Evolutionary conservation across 768 basidiomycete species (phyloP), one percentile per base, ranked within the genome.

Genomic region (Calocybe gangraenosa): DNA sequence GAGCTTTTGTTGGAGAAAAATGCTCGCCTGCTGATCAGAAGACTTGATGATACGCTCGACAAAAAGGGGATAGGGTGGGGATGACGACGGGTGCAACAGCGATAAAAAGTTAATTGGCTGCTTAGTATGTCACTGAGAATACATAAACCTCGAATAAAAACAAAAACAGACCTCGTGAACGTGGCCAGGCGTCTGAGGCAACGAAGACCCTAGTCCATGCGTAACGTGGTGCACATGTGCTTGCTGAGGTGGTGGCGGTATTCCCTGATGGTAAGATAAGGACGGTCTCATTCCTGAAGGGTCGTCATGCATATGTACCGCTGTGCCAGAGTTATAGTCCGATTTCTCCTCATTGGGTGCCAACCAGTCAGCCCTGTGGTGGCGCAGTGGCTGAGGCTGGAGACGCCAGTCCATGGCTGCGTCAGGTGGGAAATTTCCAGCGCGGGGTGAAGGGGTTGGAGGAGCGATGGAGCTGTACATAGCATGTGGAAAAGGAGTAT

Each of bases 51-150:
- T 92, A 19, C 90, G 83, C 14, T 80, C 70, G 10, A 92, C 88
- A 54, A 92, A 90, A 44, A 87, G 69, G 42, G 79, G 78, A 57
- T 92, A 92, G 1, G 88, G 88, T 11, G 90, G 90, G 21, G 84
- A 81, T 0, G 89, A 87, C 0, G 88, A 87, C 0, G 90, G 90
- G 55, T 91, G 88, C 40, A 92, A 74, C 40, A 92, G 71, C 11
- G 87, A 87, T 42, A 92, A 73, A 62, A 92, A 92, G 64, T 92
- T 92, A 70, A 92, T 90, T 13, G 90, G 88, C 88, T 92, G 51
- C 30, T 42, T 18, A 17, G 42, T 22, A 45, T 45, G 52, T 54
- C 54, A 60, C 54, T 51, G 56, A 58, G 21, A 48, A 50, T 50
- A 44, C 38, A 40, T 39, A 41, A n/a, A 39, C 13, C 42, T 36